Evolutionary conservation across 208 protist genomes (phyloP).

Genomic region (Endotrypanum monterogeii): DNA sequence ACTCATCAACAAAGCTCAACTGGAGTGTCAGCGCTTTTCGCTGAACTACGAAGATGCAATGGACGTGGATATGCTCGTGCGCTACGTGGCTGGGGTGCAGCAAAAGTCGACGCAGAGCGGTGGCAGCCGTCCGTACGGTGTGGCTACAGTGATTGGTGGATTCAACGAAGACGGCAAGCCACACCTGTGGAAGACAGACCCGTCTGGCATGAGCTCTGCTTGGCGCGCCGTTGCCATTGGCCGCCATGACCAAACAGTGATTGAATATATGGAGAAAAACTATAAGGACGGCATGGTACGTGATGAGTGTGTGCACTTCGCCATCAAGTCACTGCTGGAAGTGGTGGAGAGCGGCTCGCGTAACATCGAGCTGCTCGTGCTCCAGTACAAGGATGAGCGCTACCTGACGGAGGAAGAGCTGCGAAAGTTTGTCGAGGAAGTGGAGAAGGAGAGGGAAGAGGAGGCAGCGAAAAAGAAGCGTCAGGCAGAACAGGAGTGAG

Average conservation of each 20-base stretch:
- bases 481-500: slow-evolving; percentile 82
- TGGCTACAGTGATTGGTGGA: slow-evolving; percentile 98
- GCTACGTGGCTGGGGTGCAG: slow-evolving; percentile 98
- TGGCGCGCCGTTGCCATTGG: slow-evolving; percentile 89
- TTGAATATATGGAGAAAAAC: slow-evolving; percentile 99
- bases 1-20: slow-evolving; percentile 97
- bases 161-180: slow-evolving; percentile 97
- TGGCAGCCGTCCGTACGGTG: slow-evolving; percentile 99
- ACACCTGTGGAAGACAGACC: slow-evolving; percentile 90
- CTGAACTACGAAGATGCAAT: slow-evolving; percentile 98
- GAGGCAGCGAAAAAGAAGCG: slow-evolving; percentile 80
- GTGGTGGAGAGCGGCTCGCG: slow-evolving; percentile 94
- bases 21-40: slow-evolving; percentile 99
- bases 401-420: slow-evolving; percentile 86
- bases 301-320: slow-evolving; percentile 96
- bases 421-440: slow-evolving; percentile 72
- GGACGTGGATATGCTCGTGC: slow-evolving; percentile 98
- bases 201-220: slow-evolving; percentile 85
- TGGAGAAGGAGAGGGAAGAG: slow-evolving; percentile 90
- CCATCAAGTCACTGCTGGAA: slow-evolving; percentile 98
- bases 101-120: slow-evolving; percentile 98
- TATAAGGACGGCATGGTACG: slow-evolving; percentile 94
- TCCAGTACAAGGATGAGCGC: slow-evolving; percentile 59
- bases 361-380: slow-evolving; percentile 89
- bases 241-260: slow-evolving; percentile 97